Percentiles rank a stretch among this genome's conserved stretches.
Evolutionary conservation across 2,329 filamentous ascomycete species (phyloP).

Genomic region (Trichophyton rubrum): DNA sequence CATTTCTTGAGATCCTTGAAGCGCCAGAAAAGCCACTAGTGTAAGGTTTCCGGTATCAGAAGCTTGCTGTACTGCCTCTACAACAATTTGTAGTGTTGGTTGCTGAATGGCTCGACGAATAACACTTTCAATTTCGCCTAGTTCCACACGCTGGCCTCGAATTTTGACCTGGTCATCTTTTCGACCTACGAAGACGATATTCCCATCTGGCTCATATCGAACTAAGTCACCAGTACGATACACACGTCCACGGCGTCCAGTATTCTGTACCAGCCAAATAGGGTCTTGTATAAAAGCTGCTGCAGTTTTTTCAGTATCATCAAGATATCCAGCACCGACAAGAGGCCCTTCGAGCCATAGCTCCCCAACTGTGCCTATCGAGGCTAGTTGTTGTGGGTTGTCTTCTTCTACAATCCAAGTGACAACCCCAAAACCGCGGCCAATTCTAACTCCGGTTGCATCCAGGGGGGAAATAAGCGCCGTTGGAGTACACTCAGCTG

Average conservation of each 20-base stretch:
- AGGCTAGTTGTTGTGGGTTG: slow-evolving; percentile 14
- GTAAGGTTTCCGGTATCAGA: too few relatives aligned
- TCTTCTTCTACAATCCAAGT: slow-evolving; percentile 17
- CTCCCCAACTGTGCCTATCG: slow-evolving; percentile 31
- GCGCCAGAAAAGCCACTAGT: slow-evolving; percentile 33
- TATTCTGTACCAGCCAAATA: slow-evolving; percentile 9
- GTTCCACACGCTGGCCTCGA: slow-evolving; percentile 69
- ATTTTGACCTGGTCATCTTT: slow-evolving; percentile 59
- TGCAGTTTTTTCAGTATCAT: slow-evolving; percentile 35
- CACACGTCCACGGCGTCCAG: slow-evolving; percentile 5
- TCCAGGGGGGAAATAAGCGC: slow-evolving; percentile 18
- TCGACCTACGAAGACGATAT: slow-evolving; percentile 14
- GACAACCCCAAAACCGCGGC: slow-evolving; percentile 5
- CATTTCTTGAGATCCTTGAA: not conserved
- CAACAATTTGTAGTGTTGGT: not conserved
- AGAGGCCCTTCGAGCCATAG: slow-evolving; percentile 29
- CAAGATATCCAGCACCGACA: slow-evolving; percentile 27
- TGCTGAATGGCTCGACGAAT: not conserved
- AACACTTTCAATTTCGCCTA: slow-evolving; percentile 66
- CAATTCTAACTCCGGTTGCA: slow-evolving; percentile 9
- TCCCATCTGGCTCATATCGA: slow-evolving; percentile 17
- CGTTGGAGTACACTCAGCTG: slow-evolving; percentile 6
- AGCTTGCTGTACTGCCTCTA: not conserved
- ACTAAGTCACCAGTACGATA: slow-evolving; percentile 15
- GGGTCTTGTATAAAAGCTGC: slow-evolving; percentile 41